Evolutionary conservation across 345 rosid species (phyloP).

Genomic region (Alliaria petiolata): DNA sequence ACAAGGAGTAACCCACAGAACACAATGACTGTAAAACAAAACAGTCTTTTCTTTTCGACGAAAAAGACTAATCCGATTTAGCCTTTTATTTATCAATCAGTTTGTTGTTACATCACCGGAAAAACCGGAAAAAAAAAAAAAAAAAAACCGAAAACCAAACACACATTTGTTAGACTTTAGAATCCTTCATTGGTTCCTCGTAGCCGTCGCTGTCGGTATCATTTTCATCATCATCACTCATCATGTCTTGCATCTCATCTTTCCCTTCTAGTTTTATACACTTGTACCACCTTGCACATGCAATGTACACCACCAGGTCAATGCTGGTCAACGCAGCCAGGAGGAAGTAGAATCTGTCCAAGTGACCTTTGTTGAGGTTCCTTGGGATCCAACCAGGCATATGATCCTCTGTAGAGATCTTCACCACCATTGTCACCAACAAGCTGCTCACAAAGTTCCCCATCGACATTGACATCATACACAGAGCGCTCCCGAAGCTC

Average conservation of each 20-base stretch:
- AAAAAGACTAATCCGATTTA: conserved; percentile 23
- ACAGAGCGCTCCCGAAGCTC: conserved; percentile 93
- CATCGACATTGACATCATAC: conserved; percentile 93
- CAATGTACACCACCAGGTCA: conserved; percentile 61
- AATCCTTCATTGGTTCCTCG: conserved; percentile 31
- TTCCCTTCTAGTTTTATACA: conserved; percentile 64
- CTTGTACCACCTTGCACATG: conserved; percentile 90
- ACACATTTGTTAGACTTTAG: conserved; percentile 43
- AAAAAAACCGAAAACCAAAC: background rate
- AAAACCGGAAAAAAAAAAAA: no score
- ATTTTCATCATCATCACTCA: conserved; percentile 24
- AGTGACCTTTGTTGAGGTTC: conserved; percentile 92
- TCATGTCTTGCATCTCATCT: conserved; percentile 28
- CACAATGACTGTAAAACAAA: background rate
- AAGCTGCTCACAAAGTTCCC: conserved; percentile 99
- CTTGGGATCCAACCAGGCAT: conserved; percentile 99
- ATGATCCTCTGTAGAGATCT: conserved; percentile 80
- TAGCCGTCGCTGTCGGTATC: conserved; percentile 30
- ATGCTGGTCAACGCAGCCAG: conserved; percentile 65
- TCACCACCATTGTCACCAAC: conserved; percentile 86
- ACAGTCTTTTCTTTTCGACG: conserved; percentile 3
- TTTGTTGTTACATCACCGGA: conserved; percentile 29
- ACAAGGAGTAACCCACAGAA: background rate
- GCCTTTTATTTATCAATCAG: conserved; percentile 33
- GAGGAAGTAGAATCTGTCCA: conserved; percentile 91